Evolutionary conservation across 106 monocot species (phyloP), one percentile per base, ranked within the genome.

Genomic region (Platanthera zijinensis): DNA sequence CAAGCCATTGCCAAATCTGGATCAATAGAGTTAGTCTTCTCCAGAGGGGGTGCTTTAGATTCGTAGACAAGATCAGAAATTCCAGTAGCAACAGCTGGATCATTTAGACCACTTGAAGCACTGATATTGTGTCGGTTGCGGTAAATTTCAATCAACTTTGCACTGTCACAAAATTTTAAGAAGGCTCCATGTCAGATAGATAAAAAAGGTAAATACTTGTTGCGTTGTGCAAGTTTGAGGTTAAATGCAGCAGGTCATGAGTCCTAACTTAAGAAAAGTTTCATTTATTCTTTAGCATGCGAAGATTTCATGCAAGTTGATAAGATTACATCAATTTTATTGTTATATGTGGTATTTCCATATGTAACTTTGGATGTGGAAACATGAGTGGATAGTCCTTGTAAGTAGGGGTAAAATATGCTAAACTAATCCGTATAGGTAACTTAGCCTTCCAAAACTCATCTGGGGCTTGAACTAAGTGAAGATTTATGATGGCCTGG

Each of bases 41-140:
- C 94, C 81, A 89, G 85, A 22, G 51, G 79, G 51, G 76, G 52
- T 69, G 82, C 78, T 76, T 86, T 86, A 70, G 84, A 83, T 87
- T 97, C 94, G 76, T 94, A 94, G 50, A 94, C 79, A 80, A 97
- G 91, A 51, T 97, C 94, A 76, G 97, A 89, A 86, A 94, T 97
- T 47, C 97, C 97, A 59, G 89, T 94, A 81, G 97, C 90, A 80
- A 97, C 97, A 79, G 97, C 97, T 67, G 94, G 94, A 85, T 97
- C 97, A 79, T 83, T 91, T 68, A 97, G 82, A 59, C 91, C 91
- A 66, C 80, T 57, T 22, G 97, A 97, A 82, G 87, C 83, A 78
- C 87, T 97, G 51, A 97, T 97, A 71, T 94, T 94, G 69, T 97
- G 97, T 10, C 89, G 89, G 73, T 89, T 94, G 30, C 97, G 89